phyloP scores from a whole-genome alignment of 306 rosid species.

The Medicago truncatula region DNA sequence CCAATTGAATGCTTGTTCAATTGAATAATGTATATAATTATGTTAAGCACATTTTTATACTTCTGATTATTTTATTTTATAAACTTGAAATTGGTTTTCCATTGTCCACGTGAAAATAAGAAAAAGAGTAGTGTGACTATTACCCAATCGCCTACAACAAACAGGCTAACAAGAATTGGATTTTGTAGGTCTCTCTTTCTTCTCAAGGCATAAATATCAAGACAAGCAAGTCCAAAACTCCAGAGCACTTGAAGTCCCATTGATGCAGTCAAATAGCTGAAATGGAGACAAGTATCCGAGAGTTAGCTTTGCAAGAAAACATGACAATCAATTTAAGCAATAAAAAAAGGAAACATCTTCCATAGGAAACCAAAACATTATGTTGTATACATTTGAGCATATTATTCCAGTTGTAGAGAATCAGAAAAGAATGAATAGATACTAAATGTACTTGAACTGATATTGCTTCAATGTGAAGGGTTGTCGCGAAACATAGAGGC shows the following conservation, averaged over 20 bases:
- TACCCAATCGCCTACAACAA: conserved; percentile 99
- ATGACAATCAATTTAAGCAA: conserved; percentile 19
- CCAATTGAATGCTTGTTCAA: not conserved
- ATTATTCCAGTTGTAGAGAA: not conserved
- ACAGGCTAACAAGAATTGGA: conserved; percentile 90
- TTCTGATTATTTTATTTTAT: not conserved
- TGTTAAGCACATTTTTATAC: conserved; percentile 7
- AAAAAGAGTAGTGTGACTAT: conserved; percentile 38
- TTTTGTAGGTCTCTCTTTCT: conserved; percentile 84
- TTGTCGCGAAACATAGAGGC: not conserved
- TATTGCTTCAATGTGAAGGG: not conserved
- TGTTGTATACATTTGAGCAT: not conserved
- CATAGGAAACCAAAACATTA: conserved; percentile 4
- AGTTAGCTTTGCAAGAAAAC: conserved; percentile 30
- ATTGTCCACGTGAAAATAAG: conserved; percentile 2
- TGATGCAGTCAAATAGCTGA: conserved; percentile 95
- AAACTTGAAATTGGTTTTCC: conserved; percentile 8
- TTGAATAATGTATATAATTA: conserved; percentile 22
- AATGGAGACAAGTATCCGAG: conserved; percentile 33
- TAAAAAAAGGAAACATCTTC: not conserved
- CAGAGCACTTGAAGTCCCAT: conserved; percentile 98
- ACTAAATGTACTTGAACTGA: not conserved
- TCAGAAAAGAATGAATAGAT: not conserved
- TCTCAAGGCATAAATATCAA: conserved; percentile 87
- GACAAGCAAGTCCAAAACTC: conserved; percentile 98